Base-by-base conservation (phyloP, 225 moss, liverwort and hornwort genomes). In the Ulota crispa region DNA sequence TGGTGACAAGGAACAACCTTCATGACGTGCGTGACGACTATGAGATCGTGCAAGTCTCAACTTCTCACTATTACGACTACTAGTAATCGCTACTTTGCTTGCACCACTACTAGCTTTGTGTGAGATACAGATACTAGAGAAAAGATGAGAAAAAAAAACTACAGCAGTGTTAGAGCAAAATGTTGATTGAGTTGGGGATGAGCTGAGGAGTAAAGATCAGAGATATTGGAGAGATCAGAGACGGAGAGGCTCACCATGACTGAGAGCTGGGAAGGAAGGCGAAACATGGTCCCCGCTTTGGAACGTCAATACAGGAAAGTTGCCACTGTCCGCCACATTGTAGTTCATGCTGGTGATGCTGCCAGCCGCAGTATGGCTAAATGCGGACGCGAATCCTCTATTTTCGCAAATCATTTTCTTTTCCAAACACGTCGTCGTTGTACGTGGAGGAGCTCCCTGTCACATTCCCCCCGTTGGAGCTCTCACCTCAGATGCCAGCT, bases 361-460 rank as follows among this genome's bases (percentile, higher is more conserved):
- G 42, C 85, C 73, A 6, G 66, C 66, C 5, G 76, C 66, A 66
- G 76, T 66, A 9, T 74, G 78, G 78, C 73, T 57, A 73, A 57
- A 71, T 36, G 72, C 83, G 53, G 73, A 43, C 31, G 63, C 74
- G 14, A 83, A 37, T 34, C 68, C 80, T 70, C 80, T 56, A 80
- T 68, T 85, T 77, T 80, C 83, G 80, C 88, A 81, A 45, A 83
- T 85, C 85, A 83, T 88, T 67, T 80, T 82, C 50, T 23, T 71
- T 50, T 55, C 39, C 37, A 12, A 83, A 43, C 8, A 64, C 41
- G 72, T 41, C 78, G 53, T 53, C 31, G n/a, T 21, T 28, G 70
- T 26, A 30, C n/a, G n/a, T n/a, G n/a, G n/a, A n/a, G n/a, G 43
- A 66, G 32, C 4, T 71, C 65, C 79, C 11, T 19, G 68, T 77